Evolutionary conservation across 805 yeast species (phyloP).

Genomic region (Nakazawaea pomicola): DNA sequence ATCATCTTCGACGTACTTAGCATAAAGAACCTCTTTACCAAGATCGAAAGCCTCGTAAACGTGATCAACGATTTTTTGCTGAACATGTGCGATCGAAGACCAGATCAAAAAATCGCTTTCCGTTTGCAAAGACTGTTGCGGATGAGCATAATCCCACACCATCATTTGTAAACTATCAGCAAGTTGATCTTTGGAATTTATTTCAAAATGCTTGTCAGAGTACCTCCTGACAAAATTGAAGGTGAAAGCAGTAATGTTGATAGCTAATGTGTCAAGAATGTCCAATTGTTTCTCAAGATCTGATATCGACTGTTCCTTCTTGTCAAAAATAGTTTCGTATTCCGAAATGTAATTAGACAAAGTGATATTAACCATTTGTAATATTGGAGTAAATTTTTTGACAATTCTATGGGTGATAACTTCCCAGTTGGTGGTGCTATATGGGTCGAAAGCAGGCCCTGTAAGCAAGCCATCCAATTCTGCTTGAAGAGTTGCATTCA

Average conservation of each 20-base stretch:
- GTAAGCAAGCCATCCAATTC: constrained; percentile 28
- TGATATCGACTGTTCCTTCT: constrained; percentile 1
- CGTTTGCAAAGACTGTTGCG: constrained; percentile 31
- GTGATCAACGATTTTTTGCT: constrained; percentile 28
- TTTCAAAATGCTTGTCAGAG: constrained; percentile 18
- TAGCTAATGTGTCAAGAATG: constrained; percentile 16
- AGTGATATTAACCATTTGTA: constrained; percentile 36
- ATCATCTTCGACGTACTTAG: constrained; percentile 15
- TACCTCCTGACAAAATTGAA: constrained; percentile 44
- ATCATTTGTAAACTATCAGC: constrained; percentile 30
- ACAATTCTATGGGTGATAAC: constrained; percentile 41
- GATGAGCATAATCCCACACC: constrained; percentile 42
- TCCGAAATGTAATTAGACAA: constrained; percentile 17
- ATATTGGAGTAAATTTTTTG: constrained; percentile 47
- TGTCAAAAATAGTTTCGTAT: constrained; percentile 2
- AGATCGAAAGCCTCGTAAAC: constrained; percentile 32
- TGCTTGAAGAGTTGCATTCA: constrained; percentile 29
- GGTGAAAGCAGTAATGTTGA: constrained; percentile 35
- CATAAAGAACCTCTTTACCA: constrained; percentile 23
- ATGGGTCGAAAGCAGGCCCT: constrained; percentile 30
- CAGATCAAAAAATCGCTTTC: constrained; percentile 43
- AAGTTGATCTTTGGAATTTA: constrained; percentile 15
- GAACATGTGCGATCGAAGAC: constrained; percentile 40
- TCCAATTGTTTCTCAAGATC: neutral
- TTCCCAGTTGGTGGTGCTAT: constrained; percentile 50